Evolutionary conservation across 139 green algal species (phyloP), one percentile per base, ranked within the genome.

Genomic region (Chlorella sp.): DNA sequence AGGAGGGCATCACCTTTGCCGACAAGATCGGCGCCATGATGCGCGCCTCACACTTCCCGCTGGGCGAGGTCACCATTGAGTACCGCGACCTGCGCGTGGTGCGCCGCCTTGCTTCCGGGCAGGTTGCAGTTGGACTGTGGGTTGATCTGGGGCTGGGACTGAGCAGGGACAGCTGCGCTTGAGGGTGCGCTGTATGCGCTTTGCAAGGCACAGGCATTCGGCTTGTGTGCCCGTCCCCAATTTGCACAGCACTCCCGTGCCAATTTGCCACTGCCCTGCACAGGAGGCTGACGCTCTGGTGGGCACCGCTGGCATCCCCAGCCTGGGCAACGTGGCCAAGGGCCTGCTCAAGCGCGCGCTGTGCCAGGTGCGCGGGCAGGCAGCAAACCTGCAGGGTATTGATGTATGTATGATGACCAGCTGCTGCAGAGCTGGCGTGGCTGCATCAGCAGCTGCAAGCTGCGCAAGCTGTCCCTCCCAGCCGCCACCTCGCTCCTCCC

Each of bases 271-370:
- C 46, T 54, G 46, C 46, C 46, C 11, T 8, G 8, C 8, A 60
- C 72, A 78, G 72, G 86, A 91, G 48, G 93, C 93, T 3, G 90
- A 94, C 51, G 94, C 94, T 1, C 56, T 95, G 44, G 87, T 97
- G 24, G 94, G 93, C 14, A 84, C 78, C 34, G 88, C 82, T 14
- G 84, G 79, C 44, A 91, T 93, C 40, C 87, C 92, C 60, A 93
- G 87, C 22, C 88, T 96, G 26, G 87, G 77, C 56, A 95, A 93
- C 85, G 86, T 91, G 11, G 19, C 92, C 41, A 92, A 93, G 88
- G 87, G 90, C 24, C 56, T 82, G 32, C 34, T 56, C 11, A 81
- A 86, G 64, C n/a, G 73, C 1, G 54, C 81, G 34, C 72, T 75
- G 30, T 22, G 69, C 38, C 80, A 67, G 81, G 81, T 85, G 67